A percentile compares a stretch with the other conserved stretches of the same genome.
phyloP scores from a whole-genome alignment of 176 grass and related monocot genomes.

The Avena sativa region DNA sequence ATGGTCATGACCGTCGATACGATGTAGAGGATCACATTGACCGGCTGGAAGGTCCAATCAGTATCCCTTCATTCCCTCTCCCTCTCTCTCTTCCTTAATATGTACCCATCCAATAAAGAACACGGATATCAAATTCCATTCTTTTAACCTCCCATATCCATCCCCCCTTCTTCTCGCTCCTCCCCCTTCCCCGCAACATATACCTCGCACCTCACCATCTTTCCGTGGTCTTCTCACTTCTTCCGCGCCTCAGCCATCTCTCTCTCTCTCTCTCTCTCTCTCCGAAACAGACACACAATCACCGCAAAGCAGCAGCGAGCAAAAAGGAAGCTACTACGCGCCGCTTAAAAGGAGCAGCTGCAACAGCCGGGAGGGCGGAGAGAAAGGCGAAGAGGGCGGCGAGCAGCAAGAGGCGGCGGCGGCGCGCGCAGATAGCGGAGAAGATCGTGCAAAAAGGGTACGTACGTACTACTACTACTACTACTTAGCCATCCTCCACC shows the following conservation, averaged over 20 bases:
- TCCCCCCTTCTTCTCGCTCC: conserved; percentile 43
- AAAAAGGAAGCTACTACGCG: background rate
- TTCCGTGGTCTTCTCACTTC: conserved; percentile 48
- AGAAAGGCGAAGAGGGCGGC: conserved; percentile 29
- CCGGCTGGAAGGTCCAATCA: conserved; percentile 5
- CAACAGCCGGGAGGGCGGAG: conserved; percentile 31
- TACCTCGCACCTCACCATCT: conserved; percentile 65
- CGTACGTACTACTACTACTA: background rate
- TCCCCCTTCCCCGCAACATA: conserved; percentile 54
- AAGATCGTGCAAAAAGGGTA: conserved; percentile 53
- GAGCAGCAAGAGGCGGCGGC: conserved; percentile 31
- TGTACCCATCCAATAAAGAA: conserved; percentile 51
- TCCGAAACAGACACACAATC: conserved; percentile 29
- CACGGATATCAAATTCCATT: conserved; percentile 49
- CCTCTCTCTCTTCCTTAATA: conserved; percentile 42
- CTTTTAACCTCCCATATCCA: conserved; percentile 31
- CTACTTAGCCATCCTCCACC: conserved; percentile 36
- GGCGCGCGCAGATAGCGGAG: conserved; percentile 31
- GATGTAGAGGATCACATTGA: conserved; percentile 32
- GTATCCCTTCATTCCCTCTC: conserved; percentile 40
- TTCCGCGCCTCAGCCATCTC: background rate
- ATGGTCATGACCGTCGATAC: too few relatives aligned
- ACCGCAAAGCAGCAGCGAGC: conserved; percentile 5
- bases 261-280: conserved; percentile 7
- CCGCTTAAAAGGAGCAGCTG: conserved; percentile 25